phyloP scores from a whole-genome alignment of 2,329 filamentous ascomycete genomes.

The Calonectria crousiana region DNA sequence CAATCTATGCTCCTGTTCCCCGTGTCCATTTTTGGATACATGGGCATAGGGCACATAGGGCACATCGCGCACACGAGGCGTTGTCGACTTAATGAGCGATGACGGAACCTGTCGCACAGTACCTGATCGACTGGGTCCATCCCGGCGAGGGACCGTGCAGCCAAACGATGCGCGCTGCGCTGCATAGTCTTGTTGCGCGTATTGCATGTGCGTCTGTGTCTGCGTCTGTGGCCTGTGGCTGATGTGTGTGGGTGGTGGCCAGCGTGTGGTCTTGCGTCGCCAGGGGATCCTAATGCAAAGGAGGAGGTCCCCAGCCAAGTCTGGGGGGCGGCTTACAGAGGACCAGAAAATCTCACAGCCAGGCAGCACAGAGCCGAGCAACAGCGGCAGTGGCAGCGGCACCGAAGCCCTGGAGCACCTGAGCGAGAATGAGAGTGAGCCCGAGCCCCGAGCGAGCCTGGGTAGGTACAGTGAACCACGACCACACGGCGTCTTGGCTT shows the following conservation, averaged over 20 bases:
- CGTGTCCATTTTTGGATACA: slow-evolving; percentile 22
- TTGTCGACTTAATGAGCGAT: background rate
- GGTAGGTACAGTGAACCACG: background rate
- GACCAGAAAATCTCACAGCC: background rate
- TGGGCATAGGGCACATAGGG: slow-evolving; percentile 8
- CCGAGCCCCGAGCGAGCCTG: background rate
- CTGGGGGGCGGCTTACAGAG: background rate
- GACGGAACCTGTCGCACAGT: slow-evolving; percentile 4
- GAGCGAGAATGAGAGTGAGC: background rate
- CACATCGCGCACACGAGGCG: background rate
- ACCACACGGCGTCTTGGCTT: slow-evolving; percentile 4
- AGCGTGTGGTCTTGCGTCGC: slow-evolving; percentile 3
- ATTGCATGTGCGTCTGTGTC: background rate
- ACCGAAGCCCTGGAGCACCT: background rate
- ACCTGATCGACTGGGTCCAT: slow-evolving; percentile 9
- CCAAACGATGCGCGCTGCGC: slow-evolving; percentile 3
- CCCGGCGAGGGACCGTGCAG: slow-evolving; percentile 14
- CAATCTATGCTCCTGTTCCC: background rate
- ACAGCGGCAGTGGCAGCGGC: background rate
- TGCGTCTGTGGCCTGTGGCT: slow-evolving; percentile 4
- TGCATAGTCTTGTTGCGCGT: slow-evolving; percentile 13
- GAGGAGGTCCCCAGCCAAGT: background rate
- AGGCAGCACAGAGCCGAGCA: background rate
- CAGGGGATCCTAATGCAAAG: slow-evolving; percentile 5
- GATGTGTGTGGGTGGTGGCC: slow-evolving; percentile 10